Evolutionary conservation across 2,329 filamentous ascomycete species (phyloP), one percentile per base, ranked within the genome.

Genomic region (Chrysosporium keratinophilum): DNA sequence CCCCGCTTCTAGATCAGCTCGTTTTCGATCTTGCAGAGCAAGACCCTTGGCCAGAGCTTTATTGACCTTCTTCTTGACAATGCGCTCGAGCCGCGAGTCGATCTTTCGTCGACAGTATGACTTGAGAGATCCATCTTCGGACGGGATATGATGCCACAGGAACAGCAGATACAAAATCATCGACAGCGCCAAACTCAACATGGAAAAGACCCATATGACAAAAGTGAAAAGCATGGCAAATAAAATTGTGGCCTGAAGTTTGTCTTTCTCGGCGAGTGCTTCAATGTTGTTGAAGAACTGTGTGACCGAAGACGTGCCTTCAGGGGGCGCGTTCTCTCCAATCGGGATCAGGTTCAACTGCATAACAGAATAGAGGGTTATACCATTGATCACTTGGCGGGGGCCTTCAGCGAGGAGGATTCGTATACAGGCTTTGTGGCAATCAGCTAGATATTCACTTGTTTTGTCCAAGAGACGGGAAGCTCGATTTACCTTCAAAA

Each of bases 91-190:
- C 60, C 89, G 78, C 63, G 81, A 84, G 71, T 95, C 94, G 67
- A 95, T 84, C 74, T 97, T 97, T 44, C 89, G 84, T 57, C 87
- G 85, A 67, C 93, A 97, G 72, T 95, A 98, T 23, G 83, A 83
- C 4, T 82, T 81, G 31, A 98, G 76, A 6, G 86, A 84, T 5
- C 88, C 88, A 64, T 96, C 89, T 10, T 81, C 76, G 35, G 79
- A 79, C 1, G 90, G 89, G 57, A 98, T 91, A 71, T 91, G 93
- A 69, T 93, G 87, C 80, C 87, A 95, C 5, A 98, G 78, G 69
- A 95, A 98, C 63, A 88, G 80, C 37, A 95, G 69, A 70, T 95
- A 97, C 56, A 95, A 82, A 1, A 94, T 63, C 19, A 83, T 74
- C 0, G 87, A 88, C 9, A 87, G 65, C n/a, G 91, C 72, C 49